These are phyloP conservation scores for Artemisia annua DNA, from an alignment of 129 eudicot genomes.

Conservation along the genomic window DNA sequence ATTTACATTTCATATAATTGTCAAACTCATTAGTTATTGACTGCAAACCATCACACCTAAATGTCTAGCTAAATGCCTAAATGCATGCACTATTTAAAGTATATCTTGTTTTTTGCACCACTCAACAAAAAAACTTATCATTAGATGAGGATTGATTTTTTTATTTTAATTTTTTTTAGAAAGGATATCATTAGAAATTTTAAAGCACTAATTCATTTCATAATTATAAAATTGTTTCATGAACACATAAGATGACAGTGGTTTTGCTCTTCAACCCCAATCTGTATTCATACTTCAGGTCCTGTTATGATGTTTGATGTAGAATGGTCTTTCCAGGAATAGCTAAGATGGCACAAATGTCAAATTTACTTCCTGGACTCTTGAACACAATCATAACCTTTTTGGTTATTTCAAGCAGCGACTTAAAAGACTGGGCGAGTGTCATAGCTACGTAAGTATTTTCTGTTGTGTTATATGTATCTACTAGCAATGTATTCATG, in stretches of 20 bases:
- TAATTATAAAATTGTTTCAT: background rate
- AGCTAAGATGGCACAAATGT: background rate
- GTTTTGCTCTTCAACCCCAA: constrained; percentile 1
- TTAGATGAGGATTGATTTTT: too few relatives aligned
- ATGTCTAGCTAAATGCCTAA: too few relatives aligned
- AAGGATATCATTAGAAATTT: too few relatives aligned
- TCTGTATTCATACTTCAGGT: background rate
- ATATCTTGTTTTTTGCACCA: too few relatives aligned
- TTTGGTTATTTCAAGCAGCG: background rate
- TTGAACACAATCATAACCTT: constrained; percentile 7
- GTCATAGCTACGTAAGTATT: background rate
- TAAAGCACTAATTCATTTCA: background rate
- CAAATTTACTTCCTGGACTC: background rate
- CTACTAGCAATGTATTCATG: too few relatives aligned
- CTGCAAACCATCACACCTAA: too few relatives aligned
- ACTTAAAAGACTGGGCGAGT: constrained; percentile 11
- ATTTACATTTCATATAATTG: too few relatives aligned
- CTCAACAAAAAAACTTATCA: too few relatives aligned
- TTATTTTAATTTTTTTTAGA: too few relatives aligned
- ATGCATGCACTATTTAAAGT: too few relatives aligned
- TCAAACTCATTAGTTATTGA: too few relatives aligned
- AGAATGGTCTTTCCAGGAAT: background rate
- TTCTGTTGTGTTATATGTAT: background rate
- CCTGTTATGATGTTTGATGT: background rate
- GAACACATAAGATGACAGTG: background rate